These are phyloP conservation scores for Colletotrichum navitas DNA, from an alignment of 2,329 filamentous ascomycete species.

Conservation along the genomic window DNA sequence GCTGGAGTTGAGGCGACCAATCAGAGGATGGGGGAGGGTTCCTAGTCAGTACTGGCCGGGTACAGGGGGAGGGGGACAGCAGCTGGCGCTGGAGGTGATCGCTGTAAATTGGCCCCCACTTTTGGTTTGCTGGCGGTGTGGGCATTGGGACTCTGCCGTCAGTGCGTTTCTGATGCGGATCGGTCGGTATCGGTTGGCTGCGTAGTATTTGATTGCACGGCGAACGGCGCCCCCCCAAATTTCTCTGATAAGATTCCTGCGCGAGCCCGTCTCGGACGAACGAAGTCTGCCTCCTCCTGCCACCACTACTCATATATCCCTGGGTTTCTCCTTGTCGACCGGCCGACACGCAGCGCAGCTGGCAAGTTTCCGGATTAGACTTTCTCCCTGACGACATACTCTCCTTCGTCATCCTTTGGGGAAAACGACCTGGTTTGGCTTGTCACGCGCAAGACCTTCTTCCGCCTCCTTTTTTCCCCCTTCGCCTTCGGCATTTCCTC, in stretches of 20 bases:
- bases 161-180: slow-evolving; percentile 23
- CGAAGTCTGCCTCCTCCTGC: slow-evolving; percentile 2
- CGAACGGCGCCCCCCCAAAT: slow-evolving; percentile 7
- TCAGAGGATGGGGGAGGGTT: background rate
- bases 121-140: slow-evolving; percentile 36
- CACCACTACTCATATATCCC: background rate
- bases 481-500: background rate
- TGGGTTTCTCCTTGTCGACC: slow-evolving; percentile 14
- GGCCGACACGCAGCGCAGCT: slow-evolving; percentile 1
- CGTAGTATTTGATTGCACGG: slow-evolving; percentile 20
- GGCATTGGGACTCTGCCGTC: slow-evolving; percentile 7
- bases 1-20: slow-evolving; percentile 18
- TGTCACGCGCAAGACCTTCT: background rate
- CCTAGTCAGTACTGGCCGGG: background rate
- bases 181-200: slow-evolving; percentile 25
- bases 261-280: slow-evolving; percentile 10
- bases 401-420: background rate
- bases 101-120: slow-evolving; percentile 13
- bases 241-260: slow-evolving; percentile 39
- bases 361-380: slow-evolving; percentile 5
- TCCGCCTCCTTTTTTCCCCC: background rate
- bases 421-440: background rate
- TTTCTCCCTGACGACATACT: slow-evolving; percentile 5
- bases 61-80: background rate
- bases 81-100: background rate